phyloP scores from a whole-genome alignment of 495 filamentous ascomycete species.

The Penicillium malachiteum region DNA sequence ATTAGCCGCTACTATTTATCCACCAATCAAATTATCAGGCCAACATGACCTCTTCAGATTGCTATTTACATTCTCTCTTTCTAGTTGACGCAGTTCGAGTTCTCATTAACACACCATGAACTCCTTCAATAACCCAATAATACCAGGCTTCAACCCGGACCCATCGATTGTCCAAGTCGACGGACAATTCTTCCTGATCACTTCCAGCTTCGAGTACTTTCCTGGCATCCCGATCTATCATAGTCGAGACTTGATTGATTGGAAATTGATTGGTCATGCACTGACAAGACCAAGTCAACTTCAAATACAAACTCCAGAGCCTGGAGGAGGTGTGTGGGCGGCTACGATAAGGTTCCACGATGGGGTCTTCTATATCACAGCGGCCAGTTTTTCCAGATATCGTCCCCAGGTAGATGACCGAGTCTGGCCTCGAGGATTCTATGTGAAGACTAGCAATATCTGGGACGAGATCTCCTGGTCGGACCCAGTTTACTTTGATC shows the following conservation, averaged over 20 bases:
- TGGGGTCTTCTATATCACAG: constrained; percentile 40
- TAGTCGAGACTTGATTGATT: constrained; percentile 44
- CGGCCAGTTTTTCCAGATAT: constrained; percentile 42
- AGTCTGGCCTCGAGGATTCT: constrained; percentile 48
- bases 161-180: constrained; percentile 29
- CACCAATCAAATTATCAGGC: constrained; percentile 20
- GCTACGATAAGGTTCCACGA: constrained; percentile 42
- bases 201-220: constrained; percentile 50
- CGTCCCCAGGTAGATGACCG: constrained; percentile 43
- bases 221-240: constrained; percentile 49
- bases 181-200: constrained; percentile 43
- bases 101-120: constrained; percentile 12
- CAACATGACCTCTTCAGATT: not conserved
- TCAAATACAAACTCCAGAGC: constrained; percentile 58
- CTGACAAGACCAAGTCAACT: constrained; percentile 58
- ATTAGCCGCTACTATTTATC: constrained; percentile 8
- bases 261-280: constrained; percentile 54
- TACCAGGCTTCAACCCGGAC: constrained; percentile 12
- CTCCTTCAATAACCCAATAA: constrained; percentile 7
- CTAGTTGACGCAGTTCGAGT: not conserved
- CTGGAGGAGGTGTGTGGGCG: constrained; percentile 48
- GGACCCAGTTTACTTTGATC: constrained; percentile 50
- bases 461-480: constrained; percentile 48
- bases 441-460: constrained; percentile 46
- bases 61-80: not conserved